Conservation (phyloP, 2,329 filamentous ascomycete genomes). For the Cladobotryum mycophilum region DNA sequence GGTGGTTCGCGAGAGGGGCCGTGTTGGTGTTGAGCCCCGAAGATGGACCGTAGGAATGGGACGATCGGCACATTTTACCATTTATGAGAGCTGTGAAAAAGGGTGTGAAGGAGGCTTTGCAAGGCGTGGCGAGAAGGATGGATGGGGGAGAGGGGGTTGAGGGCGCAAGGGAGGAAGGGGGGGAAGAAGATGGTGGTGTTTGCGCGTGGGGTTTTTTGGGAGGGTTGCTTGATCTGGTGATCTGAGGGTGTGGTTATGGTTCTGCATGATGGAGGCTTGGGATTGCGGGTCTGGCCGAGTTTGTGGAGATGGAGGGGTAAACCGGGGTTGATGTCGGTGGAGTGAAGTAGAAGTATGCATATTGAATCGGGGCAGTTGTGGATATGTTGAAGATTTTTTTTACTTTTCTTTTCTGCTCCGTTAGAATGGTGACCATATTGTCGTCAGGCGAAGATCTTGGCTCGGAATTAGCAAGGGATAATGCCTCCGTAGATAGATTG, state of each 20-base stretch:
- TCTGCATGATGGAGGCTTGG: neutral
- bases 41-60: neutral
- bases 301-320: slow-evolving; percentile 2
- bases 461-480: too few species aligned
- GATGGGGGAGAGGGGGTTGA: too few species aligned
- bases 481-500: too few species aligned
- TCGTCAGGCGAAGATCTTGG: too few species aligned
- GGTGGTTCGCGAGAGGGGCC: too few species aligned
- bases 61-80: neutral
- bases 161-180: too few species aligned
- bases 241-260: slow-evolving; percentile 1
- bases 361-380: neutral
- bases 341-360: neutral
- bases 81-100: neutral
- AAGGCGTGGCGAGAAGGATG: slow-evolving; percentile 1
- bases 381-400: neutral
- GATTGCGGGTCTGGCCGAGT: slow-evolving; percentile 11
- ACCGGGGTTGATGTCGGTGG: neutral
- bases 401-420: too few species aligned
- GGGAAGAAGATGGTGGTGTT: neutral
- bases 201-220: neutral
- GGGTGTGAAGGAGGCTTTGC: too few species aligned
- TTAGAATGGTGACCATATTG: too few species aligned
- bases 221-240: slow-evolving; percentile 3
- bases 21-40: neutral